These are phyloP conservation scores for Phoenix roebelenii DNA, from an alignment of 176 grass and related monocot species.

Conservation along the genomic window DNA sequence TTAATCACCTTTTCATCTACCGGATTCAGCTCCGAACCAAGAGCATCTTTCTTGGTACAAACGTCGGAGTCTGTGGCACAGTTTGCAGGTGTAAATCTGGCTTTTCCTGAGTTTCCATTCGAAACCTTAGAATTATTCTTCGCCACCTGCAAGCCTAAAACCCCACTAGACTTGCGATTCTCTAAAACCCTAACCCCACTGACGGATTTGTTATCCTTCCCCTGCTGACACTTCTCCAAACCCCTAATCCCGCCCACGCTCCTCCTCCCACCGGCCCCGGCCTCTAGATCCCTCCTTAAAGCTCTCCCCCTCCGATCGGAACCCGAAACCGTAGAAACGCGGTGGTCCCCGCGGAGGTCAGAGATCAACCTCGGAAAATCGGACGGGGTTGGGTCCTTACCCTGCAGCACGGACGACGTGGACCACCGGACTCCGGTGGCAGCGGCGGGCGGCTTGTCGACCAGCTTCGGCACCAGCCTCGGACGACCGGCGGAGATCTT, in stretches of 20 bases:
- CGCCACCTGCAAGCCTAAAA: constrained; percentile 9
- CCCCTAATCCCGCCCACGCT: constrained; percentile 41
- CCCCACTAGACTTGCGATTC: constrained; percentile 17
- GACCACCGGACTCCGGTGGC: constrained; percentile 42
- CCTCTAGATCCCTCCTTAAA: constrained; percentile 32
- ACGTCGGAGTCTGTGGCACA: neutral
- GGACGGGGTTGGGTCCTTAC: constrained; percentile 45
- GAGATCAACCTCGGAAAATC: constrained; percentile 35
- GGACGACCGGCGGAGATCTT: constrained; percentile 33
- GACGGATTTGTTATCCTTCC: constrained; percentile 29
- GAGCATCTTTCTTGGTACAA: constrained; percentile 21
- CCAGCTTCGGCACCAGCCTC: constrained; percentile 13
- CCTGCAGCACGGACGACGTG: constrained; percentile 69
- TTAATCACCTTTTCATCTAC: constrained; percentile 1
- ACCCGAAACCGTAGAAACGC: constrained; percentile 15
- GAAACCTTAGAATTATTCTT: constrained; percentile 10
- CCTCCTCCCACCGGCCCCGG: constrained; percentile 30
- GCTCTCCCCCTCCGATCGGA: constrained; percentile 32
- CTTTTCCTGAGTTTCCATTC: constrained; percentile 3
- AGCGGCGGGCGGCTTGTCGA: constrained; percentile 1
- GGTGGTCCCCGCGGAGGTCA: constrained; percentile 22
- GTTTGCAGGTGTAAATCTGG: neutral
- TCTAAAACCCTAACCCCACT: constrained; percentile 13
- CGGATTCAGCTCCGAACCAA: constrained; percentile 13
- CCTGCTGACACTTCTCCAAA: constrained; percentile 23